Evolutionary conservation across 257 asterid genomes (phyloP).

Genomic region (Asclepias syriaca): DNA sequence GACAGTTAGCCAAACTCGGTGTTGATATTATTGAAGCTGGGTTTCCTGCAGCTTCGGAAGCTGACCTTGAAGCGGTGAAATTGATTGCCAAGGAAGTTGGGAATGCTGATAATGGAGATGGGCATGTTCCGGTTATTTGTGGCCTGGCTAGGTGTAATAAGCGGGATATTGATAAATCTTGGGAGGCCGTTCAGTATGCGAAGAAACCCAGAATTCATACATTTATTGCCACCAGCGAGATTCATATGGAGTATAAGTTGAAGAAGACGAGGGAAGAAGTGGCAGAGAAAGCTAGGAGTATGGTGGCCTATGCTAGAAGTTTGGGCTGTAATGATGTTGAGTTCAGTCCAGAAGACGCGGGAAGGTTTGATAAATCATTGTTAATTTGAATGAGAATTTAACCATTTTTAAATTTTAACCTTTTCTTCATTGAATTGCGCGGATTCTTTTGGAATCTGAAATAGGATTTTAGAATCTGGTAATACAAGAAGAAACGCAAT

Average conservation of each 20-base stretch:
- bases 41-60: conserved; percentile 88
- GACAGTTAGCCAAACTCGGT: conserved; percentile 80
- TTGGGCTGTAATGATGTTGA: conserved; percentile 93
- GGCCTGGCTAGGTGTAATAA: conserved; percentile 90
- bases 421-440: neutral
- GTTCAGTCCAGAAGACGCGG: conserved; percentile 98
- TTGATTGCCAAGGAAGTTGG: conserved; percentile 81
- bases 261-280: conserved; percentile 74
- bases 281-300: conserved; percentile 75
- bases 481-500: neutral
- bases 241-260: conserved; percentile 85
- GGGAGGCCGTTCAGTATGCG: conserved; percentile 93
- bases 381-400: neutral
- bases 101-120: conserved; percentile 27
- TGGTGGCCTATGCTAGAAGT: conserved; percentile 85
- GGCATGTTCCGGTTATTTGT: conserved; percentile 79
- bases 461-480: neutral
- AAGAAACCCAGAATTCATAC: conserved; percentile 89
- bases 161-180: conserved; percentile 81
- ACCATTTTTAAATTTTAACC: neutral
- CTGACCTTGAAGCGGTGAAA: conserved; percentile 81
- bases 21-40: conserved; percentile 97
- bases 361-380: conserved; percentile 49
- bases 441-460: neutral
- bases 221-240: conserved; percentile 93